phyloP scores from a whole-genome alignment of 768 basidiomycete genomes.

The Mrakia frigida region DNA sequence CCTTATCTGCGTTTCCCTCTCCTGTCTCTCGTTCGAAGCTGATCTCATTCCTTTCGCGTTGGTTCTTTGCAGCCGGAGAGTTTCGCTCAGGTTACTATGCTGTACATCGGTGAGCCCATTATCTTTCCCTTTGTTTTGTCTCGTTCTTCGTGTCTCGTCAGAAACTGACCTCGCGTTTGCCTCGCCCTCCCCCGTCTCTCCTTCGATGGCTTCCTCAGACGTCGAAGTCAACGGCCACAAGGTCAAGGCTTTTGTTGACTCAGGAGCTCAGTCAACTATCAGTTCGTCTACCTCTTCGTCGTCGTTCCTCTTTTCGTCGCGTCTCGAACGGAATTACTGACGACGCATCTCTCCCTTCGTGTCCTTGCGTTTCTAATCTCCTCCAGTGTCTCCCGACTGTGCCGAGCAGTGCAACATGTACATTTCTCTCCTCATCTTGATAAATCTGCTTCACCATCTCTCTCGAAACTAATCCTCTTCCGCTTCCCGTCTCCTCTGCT shows the following conservation, averaged over 20 bases:
- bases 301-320: not conserved
- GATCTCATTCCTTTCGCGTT: too few relatives aligned
- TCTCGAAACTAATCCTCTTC: too few relatives aligned
- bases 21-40: too few relatives aligned
- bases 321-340: not conserved
- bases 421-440: slow-evolving; percentile 37
- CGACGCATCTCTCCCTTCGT: slow-evolving; percentile 20
- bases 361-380: not conserved
- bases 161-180: not conserved
- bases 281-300: slow-evolving; percentile 54
- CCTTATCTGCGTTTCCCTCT: too few relatives aligned
- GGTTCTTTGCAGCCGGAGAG: slow-evolving; percentile 57
- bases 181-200: slow-evolving; percentile 8
- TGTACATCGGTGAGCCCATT: slow-evolving; percentile 58
- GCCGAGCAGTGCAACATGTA: slow-evolving; percentile 80
- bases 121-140: not conserved
- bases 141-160: slow-evolving; percentile 7
- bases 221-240: slow-evolving; percentile 87
- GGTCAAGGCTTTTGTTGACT: slow-evolving; percentile 96
- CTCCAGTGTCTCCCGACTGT: slow-evolving; percentile 78
- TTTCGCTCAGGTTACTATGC: slow-evolving; percentile 93
- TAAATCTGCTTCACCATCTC: too few relatives aligned
- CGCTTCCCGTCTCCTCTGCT: too few relatives aligned
- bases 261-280: slow-evolving; percentile 93
- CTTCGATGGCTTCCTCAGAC: slow-evolving; percentile 49